Conservation (phyloP, 306 rosid genomes). For the Rosa persica region DNA sequence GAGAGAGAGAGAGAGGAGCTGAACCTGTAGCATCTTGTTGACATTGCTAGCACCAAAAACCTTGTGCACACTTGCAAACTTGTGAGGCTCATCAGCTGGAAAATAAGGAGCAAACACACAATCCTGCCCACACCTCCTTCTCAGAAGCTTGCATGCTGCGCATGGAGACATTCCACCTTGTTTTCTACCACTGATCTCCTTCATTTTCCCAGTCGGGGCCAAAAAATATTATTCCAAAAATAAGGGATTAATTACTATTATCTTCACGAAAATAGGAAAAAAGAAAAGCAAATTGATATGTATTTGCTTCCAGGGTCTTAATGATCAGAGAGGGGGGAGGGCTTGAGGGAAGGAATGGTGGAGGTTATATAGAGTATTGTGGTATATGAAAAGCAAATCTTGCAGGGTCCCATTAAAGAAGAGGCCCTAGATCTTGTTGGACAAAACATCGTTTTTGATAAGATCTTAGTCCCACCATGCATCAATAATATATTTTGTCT, state of each 20-base stretch:
- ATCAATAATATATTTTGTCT: slow-evolving; percentile 39
- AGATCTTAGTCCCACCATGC: slow-evolving; percentile 70
- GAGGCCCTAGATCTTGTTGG: slow-evolving; percentile 64
- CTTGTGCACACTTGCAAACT: slow-evolving; percentile 87
- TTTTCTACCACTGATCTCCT: slow-evolving; percentile 66
- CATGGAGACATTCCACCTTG: slow-evolving; percentile 87
- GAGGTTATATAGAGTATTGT: slow-evolving; percentile 49
- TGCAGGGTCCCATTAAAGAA: slow-evolving; percentile 73
- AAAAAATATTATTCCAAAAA: background rate
- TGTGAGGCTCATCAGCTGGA: slow-evolving; percentile 94
- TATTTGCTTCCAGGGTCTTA: background rate
- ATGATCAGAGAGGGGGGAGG: slow-evolving; percentile 23
- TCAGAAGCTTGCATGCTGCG: slow-evolving; percentile 93
- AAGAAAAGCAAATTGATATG: background rate
- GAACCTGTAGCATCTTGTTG: slow-evolving; percentile 95
- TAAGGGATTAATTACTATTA: background rate
- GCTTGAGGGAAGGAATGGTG: slow-evolving; percentile 21
- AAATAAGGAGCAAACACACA: slow-evolving; percentile 96
- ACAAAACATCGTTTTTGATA: slow-evolving; percentile 58
- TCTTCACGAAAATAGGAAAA: background rate
- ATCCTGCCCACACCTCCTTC: slow-evolving; percentile 79
- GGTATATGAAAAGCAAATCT: slow-evolving; percentile 56
- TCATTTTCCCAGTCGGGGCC: slow-evolving; percentile 37
- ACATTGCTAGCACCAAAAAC: slow-evolving; percentile 99
- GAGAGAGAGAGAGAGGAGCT: slow-evolving; percentile 18